Evolutionary conservation across 192 early-diverging fungal species (phyloP).

Genomic region (Coemansia sp.): DNA sequence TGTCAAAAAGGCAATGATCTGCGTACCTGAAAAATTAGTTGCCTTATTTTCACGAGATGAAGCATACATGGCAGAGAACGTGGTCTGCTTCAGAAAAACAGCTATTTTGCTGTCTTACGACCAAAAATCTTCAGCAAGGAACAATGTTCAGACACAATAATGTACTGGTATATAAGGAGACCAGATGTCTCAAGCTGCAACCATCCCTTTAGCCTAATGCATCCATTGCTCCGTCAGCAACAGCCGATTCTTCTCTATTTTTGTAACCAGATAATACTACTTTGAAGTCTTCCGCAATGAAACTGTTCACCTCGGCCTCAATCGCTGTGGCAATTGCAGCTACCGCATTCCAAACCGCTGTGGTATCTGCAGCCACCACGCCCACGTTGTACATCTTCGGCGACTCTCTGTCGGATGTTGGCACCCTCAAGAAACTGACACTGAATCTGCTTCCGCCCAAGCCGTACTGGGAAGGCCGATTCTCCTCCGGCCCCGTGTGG

Average conservation of each 20-base stretch:
- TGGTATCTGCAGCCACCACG: constrained; percentile 3
- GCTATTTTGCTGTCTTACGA: not conserved
- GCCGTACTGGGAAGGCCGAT: constrained; percentile 45
- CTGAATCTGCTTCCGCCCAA: constrained; percentile 23
- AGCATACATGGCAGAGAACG: not conserved
- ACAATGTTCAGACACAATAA: not conserved
- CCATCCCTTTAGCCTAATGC: not conserved
- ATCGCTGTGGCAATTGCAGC: not conserved
- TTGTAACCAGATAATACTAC: not conserved
- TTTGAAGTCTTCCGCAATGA: not conserved
- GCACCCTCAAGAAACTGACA: constrained; percentile 27
- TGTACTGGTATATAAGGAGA: not conserved
- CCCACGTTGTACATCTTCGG: constrained; percentile 40
- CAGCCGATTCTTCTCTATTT: too few species aligned
- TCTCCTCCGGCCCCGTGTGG: constrained; percentile 32
- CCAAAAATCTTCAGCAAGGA: not conserved
- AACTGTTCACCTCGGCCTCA: constrained; percentile 1
- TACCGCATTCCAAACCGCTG: constrained; percentile 11
- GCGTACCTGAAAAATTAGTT: not conserved
- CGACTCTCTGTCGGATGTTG: constrained; percentile 30
- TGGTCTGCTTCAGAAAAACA: too few species aligned
- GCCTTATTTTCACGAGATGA: not conserved
- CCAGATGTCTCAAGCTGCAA: too few species aligned
- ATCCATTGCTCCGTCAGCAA: not conserved
- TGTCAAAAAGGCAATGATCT: not conserved